Conservation (phyloP, 2,329 filamentous ascomycete species). For the Paraconiothyrium brasiliense region DNA sequence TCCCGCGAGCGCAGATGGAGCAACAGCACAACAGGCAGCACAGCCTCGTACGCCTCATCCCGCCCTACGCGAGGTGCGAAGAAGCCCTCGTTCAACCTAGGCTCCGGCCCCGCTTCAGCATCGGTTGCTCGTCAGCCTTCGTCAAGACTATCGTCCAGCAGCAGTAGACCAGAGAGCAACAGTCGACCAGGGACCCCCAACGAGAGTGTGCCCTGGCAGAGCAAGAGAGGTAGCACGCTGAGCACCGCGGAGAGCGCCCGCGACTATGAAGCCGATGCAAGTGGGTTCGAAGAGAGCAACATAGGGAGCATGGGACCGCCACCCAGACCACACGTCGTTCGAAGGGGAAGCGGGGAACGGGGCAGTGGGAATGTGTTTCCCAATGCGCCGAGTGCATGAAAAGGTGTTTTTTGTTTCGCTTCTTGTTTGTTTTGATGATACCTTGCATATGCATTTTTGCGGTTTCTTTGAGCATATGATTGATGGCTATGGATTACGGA, state of each 20-base stretch:
- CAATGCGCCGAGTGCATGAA: conserved; percentile 30
- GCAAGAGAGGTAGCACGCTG: conserved; percentile 45
- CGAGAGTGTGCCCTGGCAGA: conserved; percentile 38
- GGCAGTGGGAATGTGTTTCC: conserved; percentile 26
- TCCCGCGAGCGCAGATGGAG: conserved; percentile 43
- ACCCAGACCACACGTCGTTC: conserved; percentile 11
- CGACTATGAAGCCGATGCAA: conserved; percentile 29
- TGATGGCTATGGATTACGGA: background rate
- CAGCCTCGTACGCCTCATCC: conserved; percentile 34
- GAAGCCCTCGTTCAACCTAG: conserved; percentile 23
- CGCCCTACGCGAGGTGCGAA: conserved; percentile 34
- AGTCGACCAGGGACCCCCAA: conserved; percentile 13
- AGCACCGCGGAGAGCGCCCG: conserved; percentile 39
- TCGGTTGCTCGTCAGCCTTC: conserved; percentile 40
- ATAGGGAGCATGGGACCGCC: conserved; percentile 27
- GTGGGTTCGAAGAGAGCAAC: conserved; percentile 17
- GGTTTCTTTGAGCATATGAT: background rate
- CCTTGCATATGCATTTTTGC: conserved; percentile 9
- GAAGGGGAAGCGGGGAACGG: conserved; percentile 15
- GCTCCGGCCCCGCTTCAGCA: conserved; percentile 29
- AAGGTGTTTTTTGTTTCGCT: background rate
- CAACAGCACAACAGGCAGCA: conserved; percentile 42
- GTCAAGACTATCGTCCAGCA: conserved; percentile 21
- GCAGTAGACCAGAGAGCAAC: conserved; percentile 24
- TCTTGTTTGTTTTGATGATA: conserved; percentile 11